Conservation (phyloP, 768 basidiomycete genomes). For the Russula emetica region DNA sequence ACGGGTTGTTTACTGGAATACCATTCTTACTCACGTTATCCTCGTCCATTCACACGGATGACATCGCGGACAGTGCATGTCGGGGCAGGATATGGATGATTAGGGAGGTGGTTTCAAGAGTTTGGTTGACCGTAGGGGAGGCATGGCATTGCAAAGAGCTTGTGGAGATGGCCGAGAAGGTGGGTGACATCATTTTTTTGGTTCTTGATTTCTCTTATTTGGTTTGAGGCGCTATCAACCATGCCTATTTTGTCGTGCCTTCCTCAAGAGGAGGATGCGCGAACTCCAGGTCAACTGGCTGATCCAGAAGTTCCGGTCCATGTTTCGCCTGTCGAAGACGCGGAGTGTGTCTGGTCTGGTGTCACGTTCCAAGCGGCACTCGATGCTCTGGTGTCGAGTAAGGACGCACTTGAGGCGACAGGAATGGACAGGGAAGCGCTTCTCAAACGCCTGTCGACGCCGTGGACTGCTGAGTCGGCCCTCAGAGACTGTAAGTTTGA, state of each 20-base stretch:
- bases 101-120: slow-evolving; percentile 55
- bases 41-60: slow-evolving; percentile 43
- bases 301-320: slow-evolving; percentile 16
- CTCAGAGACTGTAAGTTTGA: slow-evolving; percentile 64
- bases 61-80: slow-evolving; percentile 38
- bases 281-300: slow-evolving; percentile 11
- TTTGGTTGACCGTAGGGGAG: slow-evolving; percentile 66
- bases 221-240: slow-evolving; percentile 19
- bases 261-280: slow-evolving; percentile 7
- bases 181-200: slow-evolving; percentile 32
- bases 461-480: slow-evolving; percentile 74
- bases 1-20: slow-evolving; percentile 68
- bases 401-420: slow-evolving; percentile 22
- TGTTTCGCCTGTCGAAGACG: slow-evolving; percentile 5
- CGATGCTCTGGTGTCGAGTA: slow-evolving; percentile 7
- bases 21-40: slow-evolving; percentile 86
- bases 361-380: slow-evolving; percentile 20
- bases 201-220: not conserved
- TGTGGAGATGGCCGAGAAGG: slow-evolving; percentile 51
- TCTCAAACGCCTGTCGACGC: slow-evolving; percentile 19
- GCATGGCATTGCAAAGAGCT: slow-evolving; percentile 65
- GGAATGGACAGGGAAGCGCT: slow-evolving; percentile 24
- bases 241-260: slow-evolving; percentile 16
- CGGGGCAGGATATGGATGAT: slow-evolving; percentile 50
- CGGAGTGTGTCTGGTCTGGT: slow-evolving; percentile 15